phyloP scores from a whole-genome alignment of 2,329 filamentous ascomycete species.

The Fusarium scirpi region DNA sequence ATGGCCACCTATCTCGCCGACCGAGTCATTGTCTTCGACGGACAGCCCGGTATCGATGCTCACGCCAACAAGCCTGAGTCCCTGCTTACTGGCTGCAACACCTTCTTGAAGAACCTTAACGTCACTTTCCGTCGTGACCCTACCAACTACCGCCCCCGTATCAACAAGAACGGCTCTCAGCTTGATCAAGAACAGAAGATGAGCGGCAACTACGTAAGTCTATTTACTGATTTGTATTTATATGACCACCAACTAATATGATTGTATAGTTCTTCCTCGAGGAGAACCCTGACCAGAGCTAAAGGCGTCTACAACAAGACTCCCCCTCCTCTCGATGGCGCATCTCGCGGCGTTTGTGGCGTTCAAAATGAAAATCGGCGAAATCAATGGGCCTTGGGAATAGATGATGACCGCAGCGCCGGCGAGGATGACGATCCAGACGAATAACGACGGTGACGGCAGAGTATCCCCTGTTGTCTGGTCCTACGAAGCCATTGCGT shows the following conservation, averaged over 20 bases:
- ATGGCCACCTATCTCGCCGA: slow-evolving; percentile 86
- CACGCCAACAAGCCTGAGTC: slow-evolving; percentile 92
- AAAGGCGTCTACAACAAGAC: slow-evolving; percentile 58
- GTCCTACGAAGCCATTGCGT: slow-evolving; percentile 59
- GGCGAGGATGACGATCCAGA: slow-evolving; percentile 76
- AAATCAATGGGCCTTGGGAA: slow-evolving; percentile 50
- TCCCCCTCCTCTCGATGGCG: slow-evolving; percentile 49
- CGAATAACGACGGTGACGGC: slow-evolving; percentile 68
- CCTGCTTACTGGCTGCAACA: slow-evolving; percentile 94
- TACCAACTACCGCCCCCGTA: slow-evolving; percentile 94
- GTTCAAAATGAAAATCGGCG: slow-evolving; percentile 59
- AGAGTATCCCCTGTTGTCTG: slow-evolving; percentile 75
- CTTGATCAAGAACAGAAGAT: slow-evolving; percentile 98
- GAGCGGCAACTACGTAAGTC: slow-evolving; percentile 86
- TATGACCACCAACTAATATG: slow-evolving; percentile 25
- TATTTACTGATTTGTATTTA: not conserved
- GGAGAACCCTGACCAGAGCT: slow-evolving; percentile 69
- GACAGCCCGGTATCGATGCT: slow-evolving; percentile 87
- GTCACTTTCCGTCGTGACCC: slow-evolving; percentile 99
- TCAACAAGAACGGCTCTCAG: slow-evolving; percentile 97
- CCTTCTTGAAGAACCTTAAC: slow-evolving; percentile 94
- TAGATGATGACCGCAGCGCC: slow-evolving; percentile 62
- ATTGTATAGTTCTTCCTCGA: slow-evolving; percentile 88
- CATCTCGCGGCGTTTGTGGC: slow-evolving; percentile 62
- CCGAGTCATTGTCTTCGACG: slow-evolving; percentile 98